Base-by-base conservation (phyloP, 176 grass and related monocot genomes). In the Urochloa ruziziensis region DNA sequence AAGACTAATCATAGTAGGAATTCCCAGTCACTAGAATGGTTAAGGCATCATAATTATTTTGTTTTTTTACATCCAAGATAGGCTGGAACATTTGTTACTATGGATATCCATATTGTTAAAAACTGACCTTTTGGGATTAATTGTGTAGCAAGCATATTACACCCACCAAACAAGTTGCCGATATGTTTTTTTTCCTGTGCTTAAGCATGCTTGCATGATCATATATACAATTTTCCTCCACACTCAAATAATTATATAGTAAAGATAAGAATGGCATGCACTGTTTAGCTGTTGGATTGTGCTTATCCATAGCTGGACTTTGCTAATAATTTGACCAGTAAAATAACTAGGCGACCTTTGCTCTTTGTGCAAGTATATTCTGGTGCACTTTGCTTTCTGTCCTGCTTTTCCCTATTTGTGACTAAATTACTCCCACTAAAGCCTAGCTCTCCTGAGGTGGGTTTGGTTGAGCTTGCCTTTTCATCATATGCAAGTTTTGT, bases 311-410 rank as follows among this genome's bases (percentile, higher is more conserved):
- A 59, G 17, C 18, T 49, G 15, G 59, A 48, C 74, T 84, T 80
- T 74, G 67, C 39, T 80, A 59, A 84, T 18, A 69, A 83, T 72
- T 73, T 54, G 25, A 36, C n/a, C 47, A 63, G 29, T 84, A 69
- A 85, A 89, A 74, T 88, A 89, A 80, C 76, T 27, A 23, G 17
- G 76, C 4, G 25, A 67, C 12, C 67, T 89, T 89, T 89, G 61
- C 39, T 75, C 70, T 75, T 85, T 80, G 62, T 80, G 61, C 37
- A 85, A 85, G 87, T 89, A 75, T 89, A 85, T 88, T 74, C 75
- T 39, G 36, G 86, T 88, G 80, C 74, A 59, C 74, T 83, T 71
- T 79, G 74, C 74, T 88, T 84, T 88, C 58, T 84, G 67, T 73
- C 81, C 48, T 80, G 49, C 82, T 85, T 85, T 89, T 61, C 37